Evolutionary conservation across 371 early-diverging fungal species (phyloP).

Genomic region (Coemansia sp.): DNA sequence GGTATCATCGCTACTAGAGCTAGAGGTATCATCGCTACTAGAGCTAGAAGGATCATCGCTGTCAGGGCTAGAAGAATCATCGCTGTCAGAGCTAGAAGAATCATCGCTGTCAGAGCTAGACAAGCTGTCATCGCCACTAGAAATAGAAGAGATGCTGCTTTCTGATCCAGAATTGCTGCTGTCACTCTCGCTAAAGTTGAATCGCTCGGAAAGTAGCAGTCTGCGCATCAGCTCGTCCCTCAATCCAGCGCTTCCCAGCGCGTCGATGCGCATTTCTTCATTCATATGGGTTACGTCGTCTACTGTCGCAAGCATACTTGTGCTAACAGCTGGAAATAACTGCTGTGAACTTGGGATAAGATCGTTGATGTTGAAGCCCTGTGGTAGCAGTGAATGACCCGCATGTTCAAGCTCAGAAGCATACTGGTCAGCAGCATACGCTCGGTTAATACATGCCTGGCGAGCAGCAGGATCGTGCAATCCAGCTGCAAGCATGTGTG

Average conservation of each 20-base stretch:
- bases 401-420: slow-evolving; percentile 16
- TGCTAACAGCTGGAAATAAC: slow-evolving; percentile 37
- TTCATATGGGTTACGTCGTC: slow-evolving; percentile 19
- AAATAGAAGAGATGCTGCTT: neutral
- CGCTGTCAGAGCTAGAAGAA: neutral
- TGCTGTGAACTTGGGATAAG: slow-evolving; percentile 1
- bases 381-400: slow-evolving; percentile 17
- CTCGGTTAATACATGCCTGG: slow-evolving; percentile 6
- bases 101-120: neutral
- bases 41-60: neutral
- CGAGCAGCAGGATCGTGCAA: slow-evolving; percentile 2
- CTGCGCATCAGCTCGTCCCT: neutral
- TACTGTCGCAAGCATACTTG: slow-evolving; percentile 16
- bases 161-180: neutral
- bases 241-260: neutral
- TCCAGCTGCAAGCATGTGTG: slow-evolving; percentile 12
- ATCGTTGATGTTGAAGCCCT: slow-evolving; percentile 1
- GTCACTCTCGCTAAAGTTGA: neutral
- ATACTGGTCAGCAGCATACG: slow-evolving; percentile 37
- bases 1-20: neutral
- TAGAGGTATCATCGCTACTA: neutral
- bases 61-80: neutral
- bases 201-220: neutral
- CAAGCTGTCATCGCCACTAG: neutral
- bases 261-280: slow-evolving; percentile 22